These are phyloP conservation scores for Trichoderma sp. DNA, from an alignment of 2,329 filamentous ascomycete genomes.

Conservation along the genomic window DNA sequence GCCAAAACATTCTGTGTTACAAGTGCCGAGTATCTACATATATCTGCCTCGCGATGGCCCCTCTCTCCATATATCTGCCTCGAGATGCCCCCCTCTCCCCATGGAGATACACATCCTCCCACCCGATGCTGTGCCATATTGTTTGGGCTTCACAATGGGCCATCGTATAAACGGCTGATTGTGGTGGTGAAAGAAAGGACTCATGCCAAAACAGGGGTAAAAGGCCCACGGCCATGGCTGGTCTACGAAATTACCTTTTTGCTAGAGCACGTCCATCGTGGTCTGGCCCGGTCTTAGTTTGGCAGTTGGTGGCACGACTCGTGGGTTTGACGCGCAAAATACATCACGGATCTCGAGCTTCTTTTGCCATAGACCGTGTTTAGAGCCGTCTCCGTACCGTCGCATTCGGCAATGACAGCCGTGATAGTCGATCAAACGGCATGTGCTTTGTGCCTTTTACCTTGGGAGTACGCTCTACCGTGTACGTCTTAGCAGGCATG, in stretches of 20 bases:
- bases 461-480: no score
- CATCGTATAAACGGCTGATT: not conserved
- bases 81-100: not conserved
- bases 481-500: no score
- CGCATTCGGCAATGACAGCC: no score
- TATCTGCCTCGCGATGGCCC: not conserved
- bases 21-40: not conserved
- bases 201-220: not conserved
- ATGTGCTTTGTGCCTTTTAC: no score
- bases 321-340: not conserved
- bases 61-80: not conserved
- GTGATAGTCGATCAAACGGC: not conserved
- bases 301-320: no score
- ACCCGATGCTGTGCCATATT: not conserved
- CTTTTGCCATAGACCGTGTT: not conserved
- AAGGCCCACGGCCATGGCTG: not conserved
- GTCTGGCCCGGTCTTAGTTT: no score
- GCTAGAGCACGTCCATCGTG: not conserved
- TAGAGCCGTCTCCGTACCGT: no score
- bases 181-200: not conserved
- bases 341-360: not conserved
- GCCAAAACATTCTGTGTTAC: not conserved
- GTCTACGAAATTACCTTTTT: not conserved
- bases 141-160: not conserved
- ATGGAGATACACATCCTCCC: no score